Evolutionary conservation across 225 moss, liverwort and hornwort species (phyloP).

Genomic region (Physcomitrium patens): DNA sequence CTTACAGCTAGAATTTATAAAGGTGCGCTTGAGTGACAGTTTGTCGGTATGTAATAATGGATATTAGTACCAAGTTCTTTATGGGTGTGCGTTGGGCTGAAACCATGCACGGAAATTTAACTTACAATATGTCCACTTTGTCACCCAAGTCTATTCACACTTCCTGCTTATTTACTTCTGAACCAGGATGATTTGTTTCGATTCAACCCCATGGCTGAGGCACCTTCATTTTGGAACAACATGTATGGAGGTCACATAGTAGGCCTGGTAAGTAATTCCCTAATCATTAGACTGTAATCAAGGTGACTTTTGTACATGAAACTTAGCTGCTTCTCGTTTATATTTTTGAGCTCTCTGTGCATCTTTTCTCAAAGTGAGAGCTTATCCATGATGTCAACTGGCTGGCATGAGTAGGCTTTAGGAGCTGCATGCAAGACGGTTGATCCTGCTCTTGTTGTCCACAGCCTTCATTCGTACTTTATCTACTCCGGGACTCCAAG

Average conservation of each 20-base stretch:
- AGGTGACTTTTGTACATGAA: neutral
- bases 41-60: neutral
- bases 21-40: slow-evolving; percentile 37
- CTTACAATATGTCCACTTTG: neutral
- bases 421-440: slow-evolving; percentile 65
- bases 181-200: slow-evolving; percentile 52
- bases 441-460: slow-evolving; percentile 39
- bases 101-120: neutral
- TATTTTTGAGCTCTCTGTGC: neutral
- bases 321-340: slow-evolving; percentile 1
- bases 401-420: slow-evolving; percentile 45
- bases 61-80: neutral
- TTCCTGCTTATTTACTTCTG: slow-evolving; percentile 21
- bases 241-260: slow-evolving; percentile 68
- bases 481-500: slow-evolving; percentile 42
- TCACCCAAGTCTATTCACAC: neutral
- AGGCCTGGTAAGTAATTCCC: slow-evolving; percentile 40
- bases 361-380: neutral
- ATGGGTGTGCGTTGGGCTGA: neutral
- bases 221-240: slow-evolving; percentile 55
- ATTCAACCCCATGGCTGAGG: slow-evolving; percentile 47
- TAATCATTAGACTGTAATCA: neutral
- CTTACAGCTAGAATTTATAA: slow-evolving; percentile 55
- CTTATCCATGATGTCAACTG: neutral
- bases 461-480: slow-evolving; percentile 73